phyloP scores from a whole-genome alignment of 192 early-diverging fungal genomes.

The Geranomyces variabilis region DNA sequence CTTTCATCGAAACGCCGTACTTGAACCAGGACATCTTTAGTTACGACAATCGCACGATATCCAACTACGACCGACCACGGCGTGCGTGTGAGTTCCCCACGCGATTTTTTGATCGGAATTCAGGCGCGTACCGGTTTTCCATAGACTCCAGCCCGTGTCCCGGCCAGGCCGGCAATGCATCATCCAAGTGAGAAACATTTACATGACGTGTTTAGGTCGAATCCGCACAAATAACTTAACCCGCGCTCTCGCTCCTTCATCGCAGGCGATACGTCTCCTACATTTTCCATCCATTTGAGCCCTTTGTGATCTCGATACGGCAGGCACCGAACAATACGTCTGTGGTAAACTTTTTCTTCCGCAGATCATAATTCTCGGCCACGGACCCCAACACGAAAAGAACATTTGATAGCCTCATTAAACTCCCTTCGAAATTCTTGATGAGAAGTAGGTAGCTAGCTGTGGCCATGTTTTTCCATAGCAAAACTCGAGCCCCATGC shows the following conservation, averaged over 20 bases:
- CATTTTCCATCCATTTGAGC: conserved; percentile 71
- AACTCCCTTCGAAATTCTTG: no score
- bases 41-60: conserved; percentile 71
- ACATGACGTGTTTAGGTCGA: no score
- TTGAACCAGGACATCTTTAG: conserved; percentile 65
- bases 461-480: no score
- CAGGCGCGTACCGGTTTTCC: conserved; percentile 61
- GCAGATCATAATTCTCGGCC: no score
- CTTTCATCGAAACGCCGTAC: conserved; percentile 66
- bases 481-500: no score
- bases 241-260: no score
- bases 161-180: not conserved
- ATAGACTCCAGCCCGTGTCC: conserved; percentile 50
- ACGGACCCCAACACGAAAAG: no score
- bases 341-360: conserved; percentile 10
- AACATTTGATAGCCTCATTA: no score
- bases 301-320: conserved; percentile 68
- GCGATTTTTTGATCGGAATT: conserved; percentile 66
- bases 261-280: conserved; percentile 59
- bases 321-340: not conserved
- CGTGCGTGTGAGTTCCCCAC: conserved; percentile 57
- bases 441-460: no score
- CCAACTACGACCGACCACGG: conserved; percentile 59
- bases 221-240: no score
- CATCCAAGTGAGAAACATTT: no score